Evolutionary conservation across 805 yeast genomes (phyloP), one percentile per base, ranked within the genome.

Genomic region (Candida insectalens): DNA sequence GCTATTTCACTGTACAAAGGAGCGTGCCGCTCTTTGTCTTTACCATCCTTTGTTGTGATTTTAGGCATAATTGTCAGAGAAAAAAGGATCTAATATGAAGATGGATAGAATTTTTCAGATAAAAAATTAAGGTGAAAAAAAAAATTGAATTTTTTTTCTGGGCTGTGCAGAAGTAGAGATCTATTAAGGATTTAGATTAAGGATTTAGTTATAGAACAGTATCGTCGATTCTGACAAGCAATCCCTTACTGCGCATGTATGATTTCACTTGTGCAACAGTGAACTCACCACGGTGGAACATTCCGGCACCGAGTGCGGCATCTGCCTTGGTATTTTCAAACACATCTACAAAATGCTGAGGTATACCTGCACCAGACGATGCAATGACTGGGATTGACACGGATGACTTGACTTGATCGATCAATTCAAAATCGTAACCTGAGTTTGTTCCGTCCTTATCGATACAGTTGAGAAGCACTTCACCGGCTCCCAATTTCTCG

Each of bases 261-360:
- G 68, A 54, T 58, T 92, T 92, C 29, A 92, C 96, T 32, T 87
- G 77, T 32, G 71, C 68, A 13, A 92, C 96, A 9, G 84, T 77
- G 58, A 81, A 92, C 49, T 89, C 97, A 16, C 83, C 88, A 53
- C 98, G 70, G 63, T 92, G 99, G 67, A 92, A 92, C 79, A 92
- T 81, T 29, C 99, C 99, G 4, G 99, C 99, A 25, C 98, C 99
- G 27, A 92, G 67, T 13, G 98, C 97, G 28, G 99, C 99, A 60
- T 92, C 98, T 1, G 92, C 80, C 5, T 71, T 66, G 12, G 96
- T 87, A 29, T 78, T 65, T 30, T 64, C 67, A 51, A 92, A 92
- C 2, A 84, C 99, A 43, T 92, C 85, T 42, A 74, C 75, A 54
- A 92, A 92, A 60, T 92, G 97, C 32, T 65, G 70, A 2, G 99